These are phyloP conservation scores for Diddensiella transvaalensis DNA, from an alignment of 805 yeast genomes.

Conservation along the genomic window DNA sequence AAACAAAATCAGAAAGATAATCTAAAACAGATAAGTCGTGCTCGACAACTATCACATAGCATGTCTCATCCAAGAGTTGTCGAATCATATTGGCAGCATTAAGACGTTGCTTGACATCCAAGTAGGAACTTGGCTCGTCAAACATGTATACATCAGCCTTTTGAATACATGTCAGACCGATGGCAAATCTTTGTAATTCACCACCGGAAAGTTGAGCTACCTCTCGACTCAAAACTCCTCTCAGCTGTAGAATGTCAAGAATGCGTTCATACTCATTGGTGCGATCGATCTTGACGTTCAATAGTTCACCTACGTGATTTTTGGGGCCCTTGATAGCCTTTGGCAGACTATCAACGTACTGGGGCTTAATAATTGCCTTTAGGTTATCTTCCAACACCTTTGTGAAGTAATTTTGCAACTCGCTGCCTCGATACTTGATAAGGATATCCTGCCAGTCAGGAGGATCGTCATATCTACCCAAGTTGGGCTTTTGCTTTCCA, in stretches of 20 bases:
- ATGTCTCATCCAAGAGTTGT: conserved; percentile 67
- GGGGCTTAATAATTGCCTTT: conserved; percentile 97
- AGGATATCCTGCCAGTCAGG: conserved; percentile 97
- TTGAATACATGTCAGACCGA: conserved; percentile 96
- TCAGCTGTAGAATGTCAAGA: conserved; percentile 68
- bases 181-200: conserved; percentile 96
- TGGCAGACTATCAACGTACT: conserved; percentile 96
- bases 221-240: conserved; percentile 78
- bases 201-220: conserved; percentile 93
- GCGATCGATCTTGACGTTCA: conserved; percentile 75
- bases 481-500: conserved; percentile 95
- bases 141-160: conserved; percentile 96
- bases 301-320: conserved; percentile 73
- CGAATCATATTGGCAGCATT: conserved; percentile 95
- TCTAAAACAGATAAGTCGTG: conserved; percentile 98
- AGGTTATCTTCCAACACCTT: conserved; percentile 90
- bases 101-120: conserved; percentile 98
- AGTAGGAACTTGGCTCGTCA: conserved; percentile 97
- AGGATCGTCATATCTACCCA: conserved; percentile 91
- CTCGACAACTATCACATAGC: conserved; percentile 93
- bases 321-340: conserved; percentile 91
- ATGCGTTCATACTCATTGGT: conserved; percentile 61
- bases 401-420: conserved; percentile 92
- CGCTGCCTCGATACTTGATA: conserved; percentile 91
- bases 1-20: conserved; percentile 92